phyloP scores from a whole-genome alignment of 108 stramenopile species.

The Thalassiosira profunda region DNA sequence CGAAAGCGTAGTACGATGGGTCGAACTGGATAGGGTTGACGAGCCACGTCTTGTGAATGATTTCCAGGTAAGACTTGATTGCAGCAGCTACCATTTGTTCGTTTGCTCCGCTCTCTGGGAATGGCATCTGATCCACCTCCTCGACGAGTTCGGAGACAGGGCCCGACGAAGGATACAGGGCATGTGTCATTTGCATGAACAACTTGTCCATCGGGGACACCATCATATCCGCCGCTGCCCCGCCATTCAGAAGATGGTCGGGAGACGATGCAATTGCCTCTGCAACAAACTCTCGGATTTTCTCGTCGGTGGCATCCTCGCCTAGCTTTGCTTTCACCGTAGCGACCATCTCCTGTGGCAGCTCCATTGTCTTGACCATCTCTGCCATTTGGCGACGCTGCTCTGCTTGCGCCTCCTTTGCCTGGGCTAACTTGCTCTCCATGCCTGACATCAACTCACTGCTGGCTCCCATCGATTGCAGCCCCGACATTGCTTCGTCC shows the following conservation, averaged over 20 bases:
- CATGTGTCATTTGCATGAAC: slow-evolving; percentile 10
- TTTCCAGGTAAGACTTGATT: background rate
- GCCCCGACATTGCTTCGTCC: background rate
- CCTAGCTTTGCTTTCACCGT: slow-evolving; percentile 4
- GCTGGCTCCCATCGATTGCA: background rate
- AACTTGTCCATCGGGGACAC: slow-evolving; percentile 25
- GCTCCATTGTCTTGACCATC: background rate
- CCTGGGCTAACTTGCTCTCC: slow-evolving; percentile 11
- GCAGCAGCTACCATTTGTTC: slow-evolving; percentile 12
- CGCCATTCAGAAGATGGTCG: background rate
- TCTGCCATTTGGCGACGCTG: slow-evolving; percentile 3
- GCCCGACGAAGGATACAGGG: background rate
- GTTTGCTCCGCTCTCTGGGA: background rate
- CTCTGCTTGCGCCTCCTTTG: slow-evolving; percentile 14
- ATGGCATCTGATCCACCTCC: background rate
- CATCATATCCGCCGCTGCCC: background rate
- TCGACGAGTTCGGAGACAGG: slow-evolving; percentile 1
- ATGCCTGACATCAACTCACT: slow-evolving; percentile 4
- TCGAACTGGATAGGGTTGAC: slow-evolving; percentile 24
- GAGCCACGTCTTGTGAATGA: slow-evolving; percentile 5
- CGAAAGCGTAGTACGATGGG: background rate
- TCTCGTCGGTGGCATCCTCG: slow-evolving; percentile 17
- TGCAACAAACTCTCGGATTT: slow-evolving; percentile 3
- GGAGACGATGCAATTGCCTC: background rate
- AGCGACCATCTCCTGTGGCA: background rate